Evolutionary conservation across 2,329 filamentous ascomycete species (phyloP).

Genomic region (Phyllosticta citrichinensis): DNA sequence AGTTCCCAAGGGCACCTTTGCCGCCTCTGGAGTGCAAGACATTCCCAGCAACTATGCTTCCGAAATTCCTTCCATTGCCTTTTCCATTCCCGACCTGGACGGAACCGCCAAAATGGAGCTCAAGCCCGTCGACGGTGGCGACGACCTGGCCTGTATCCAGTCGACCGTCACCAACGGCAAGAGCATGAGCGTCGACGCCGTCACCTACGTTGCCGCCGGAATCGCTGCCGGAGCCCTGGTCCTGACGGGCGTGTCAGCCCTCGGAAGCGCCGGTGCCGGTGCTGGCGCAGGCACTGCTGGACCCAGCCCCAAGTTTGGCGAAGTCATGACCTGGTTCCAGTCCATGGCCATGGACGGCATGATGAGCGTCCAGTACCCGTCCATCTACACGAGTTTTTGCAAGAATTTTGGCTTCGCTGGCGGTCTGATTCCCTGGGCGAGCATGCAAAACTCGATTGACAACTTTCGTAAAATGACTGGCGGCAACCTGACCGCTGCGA

Average conservation of each 20-base stretch:
- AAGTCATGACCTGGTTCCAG: conserved; percentile 85
- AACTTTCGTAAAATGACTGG: conserved; percentile 70
- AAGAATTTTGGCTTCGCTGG: conserved; percentile 92
- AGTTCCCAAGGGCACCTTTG: conserved; percentile 68
- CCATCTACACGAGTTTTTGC: conserved; percentile 78
- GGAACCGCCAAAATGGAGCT: conserved; percentile 74
- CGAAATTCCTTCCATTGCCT: conserved; percentile 79
- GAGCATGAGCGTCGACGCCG: conserved; percentile 61
- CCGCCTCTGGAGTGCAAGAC: conserved; percentile 58
- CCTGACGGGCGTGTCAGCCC: conserved; percentile 61
- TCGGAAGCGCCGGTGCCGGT: conserved; percentile 42
- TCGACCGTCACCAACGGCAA: conserved; percentile 82
- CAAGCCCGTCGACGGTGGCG: conserved; percentile 47
- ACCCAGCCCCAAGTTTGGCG: conserved; percentile 72
- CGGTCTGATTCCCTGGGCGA: conserved; percentile 72
- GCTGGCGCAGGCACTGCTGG: conserved; percentile 46
- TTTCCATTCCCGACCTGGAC: conserved; percentile 80
- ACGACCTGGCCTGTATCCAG: conserved; percentile 70
- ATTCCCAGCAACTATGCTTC: conserved; percentile 63
- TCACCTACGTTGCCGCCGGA: conserved; percentile 75
- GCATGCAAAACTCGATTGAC: conserved; percentile 74
- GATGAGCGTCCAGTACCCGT: conserved; percentile 81
- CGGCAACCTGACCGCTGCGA: conserved; percentile 76
- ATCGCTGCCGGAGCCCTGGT: conserved; percentile 76
- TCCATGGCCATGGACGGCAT: conserved; percentile 92